Base-by-base conservation (phyloP, 2,329 filamentous ascomycete species). In the Clarireedia monteithiana region DNA sequence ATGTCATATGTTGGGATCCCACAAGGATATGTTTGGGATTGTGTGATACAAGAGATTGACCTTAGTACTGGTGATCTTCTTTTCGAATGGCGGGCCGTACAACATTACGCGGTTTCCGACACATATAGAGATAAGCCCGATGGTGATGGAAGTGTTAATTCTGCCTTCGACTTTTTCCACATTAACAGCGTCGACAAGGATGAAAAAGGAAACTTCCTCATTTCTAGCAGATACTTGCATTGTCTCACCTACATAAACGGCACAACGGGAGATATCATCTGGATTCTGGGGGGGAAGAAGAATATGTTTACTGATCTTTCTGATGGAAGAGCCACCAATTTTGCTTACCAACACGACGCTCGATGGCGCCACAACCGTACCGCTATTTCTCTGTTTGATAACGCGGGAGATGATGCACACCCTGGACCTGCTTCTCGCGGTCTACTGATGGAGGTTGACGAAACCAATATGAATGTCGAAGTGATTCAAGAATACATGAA, bases 61-160 rank as follows among this genome's bases (percentile, higher is more conserved):
- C 60, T 67, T 44, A 71, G 76, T 24, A 82, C 77, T 2, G 79
- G 79, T 2, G 70, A 75, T 42, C 66, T 84, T 3, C 59, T 83
- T 10, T 84, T 83, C 59, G 80, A 84, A 61, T 84, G 81, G 81
- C 74, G 59, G 76, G 75, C 78, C 59, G 71, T 73, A 5, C 67
- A 77, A 12, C 68, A 78, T 10, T 72, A 74, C 12, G 68, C 78
- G 30, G 74, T 75, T 59, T 72, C 74, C 0, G 75, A 75, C 20
- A 53, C 51, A 40, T 30, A 48, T 17, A 48, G 44, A n/a, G 51
- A 48, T 10, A 30, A 48, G 44, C 51, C 51, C 26, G 73, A 77
- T 56, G 71, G 69, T 14, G 66, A 71, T 15, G 63, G 65, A 10
- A 71, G 70, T 6, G 69, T 66, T 42, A 72, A 71, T 59, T 69